Evolutionary conservation across 306 rosid species (phyloP).

Genomic region (Inga oerstediana): DNA sequence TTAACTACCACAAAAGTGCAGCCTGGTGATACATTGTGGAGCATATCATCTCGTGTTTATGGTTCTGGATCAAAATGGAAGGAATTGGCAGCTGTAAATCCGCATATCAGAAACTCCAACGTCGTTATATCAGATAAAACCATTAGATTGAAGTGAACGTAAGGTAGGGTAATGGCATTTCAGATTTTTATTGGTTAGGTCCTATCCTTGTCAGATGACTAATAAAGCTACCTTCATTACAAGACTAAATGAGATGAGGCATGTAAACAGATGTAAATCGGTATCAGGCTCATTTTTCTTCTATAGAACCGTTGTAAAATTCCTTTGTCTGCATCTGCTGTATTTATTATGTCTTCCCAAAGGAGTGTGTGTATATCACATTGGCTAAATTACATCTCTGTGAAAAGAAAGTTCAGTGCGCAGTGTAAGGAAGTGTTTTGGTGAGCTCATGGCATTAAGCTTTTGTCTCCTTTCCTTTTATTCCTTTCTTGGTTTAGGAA

Average conservation of each 20-base stretch:
- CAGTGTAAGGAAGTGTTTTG: not conserved
- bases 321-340: not conserved
- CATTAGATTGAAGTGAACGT: slow-evolving; percentile 50
- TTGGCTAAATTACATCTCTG: slow-evolving; percentile 3
- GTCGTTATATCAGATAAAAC: slow-evolving; percentile 60
- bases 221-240: not conserved
- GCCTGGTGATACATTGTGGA: slow-evolving; percentile 80
- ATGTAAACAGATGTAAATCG: not conserved
- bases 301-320: slow-evolving; percentile 18
- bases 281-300: slow-evolving; percentile 7
- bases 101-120: slow-evolving; percentile 73
- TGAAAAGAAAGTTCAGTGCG: not conserved
- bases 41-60: slow-evolving; percentile 72
- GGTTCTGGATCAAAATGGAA: slow-evolving; percentile 70
- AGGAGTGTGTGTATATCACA: slow-evolving; percentile 18
- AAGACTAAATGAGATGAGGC: not conserved
- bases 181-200: slow-evolving; percentile 17
- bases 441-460: not conserved
- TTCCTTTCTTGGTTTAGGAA: slow-evolving; percentile 3
- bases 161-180: not conserved
- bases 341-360: not conserved
- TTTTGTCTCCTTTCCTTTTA: not conserved
- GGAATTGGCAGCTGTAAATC: slow-evolving; percentile 65
- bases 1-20: slow-evolving; percentile 56
- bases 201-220: not conserved